Conservation (phyloP, 2,329 filamentous ascomycete species). For the Aspergillus transmontanensis region DNA sequence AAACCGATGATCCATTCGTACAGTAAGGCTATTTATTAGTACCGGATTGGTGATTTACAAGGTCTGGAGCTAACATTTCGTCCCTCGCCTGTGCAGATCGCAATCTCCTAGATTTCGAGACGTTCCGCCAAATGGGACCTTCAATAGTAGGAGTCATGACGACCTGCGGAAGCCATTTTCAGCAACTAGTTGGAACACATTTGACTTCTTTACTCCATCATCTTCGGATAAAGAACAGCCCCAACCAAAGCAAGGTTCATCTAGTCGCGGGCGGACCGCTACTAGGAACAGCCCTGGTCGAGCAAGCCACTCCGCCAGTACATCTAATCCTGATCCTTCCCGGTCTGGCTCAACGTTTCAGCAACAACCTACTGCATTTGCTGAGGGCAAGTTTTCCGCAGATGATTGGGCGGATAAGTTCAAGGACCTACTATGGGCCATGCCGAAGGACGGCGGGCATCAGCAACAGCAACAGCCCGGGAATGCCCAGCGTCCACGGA, state of each 20-base stretch:
- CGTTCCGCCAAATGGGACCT: slow-evolving; percentile 21
- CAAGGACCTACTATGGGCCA: slow-evolving; percentile 35
- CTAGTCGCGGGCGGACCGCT: slow-evolving; percentile 25
- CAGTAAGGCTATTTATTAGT: slow-evolving; percentile 10
- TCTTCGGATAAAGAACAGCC: slow-evolving; percentile 25
- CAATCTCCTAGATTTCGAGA: slow-evolving; percentile 6
- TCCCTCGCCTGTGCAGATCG: slow-evolving; percentile 11
- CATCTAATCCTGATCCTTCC: slow-evolving; percentile 24
- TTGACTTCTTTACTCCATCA: slow-evolving; percentile 40
- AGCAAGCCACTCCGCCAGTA: slow-evolving; percentile 19
- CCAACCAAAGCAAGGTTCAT: slow-evolving; percentile 21
- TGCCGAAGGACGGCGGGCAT: slow-evolving; percentile 31
- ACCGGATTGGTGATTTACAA: not conserved
- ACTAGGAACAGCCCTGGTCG: slow-evolving; percentile 24
- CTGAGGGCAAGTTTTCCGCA: slow-evolving; percentile 39
- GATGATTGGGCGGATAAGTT: slow-evolving; percentile 44
- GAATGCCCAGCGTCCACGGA: slow-evolving; percentile 31
- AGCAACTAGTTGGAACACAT: slow-evolving; percentile 42
- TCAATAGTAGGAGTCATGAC: slow-evolving; percentile 38
- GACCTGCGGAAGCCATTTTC: slow-evolving; percentile 44
- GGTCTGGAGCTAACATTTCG: slow-evolving; percentile 13
- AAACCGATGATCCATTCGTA: slow-evolving; percentile 8
- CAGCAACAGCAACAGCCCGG: slow-evolving; percentile 23
- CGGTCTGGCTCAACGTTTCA: slow-evolving; percentile 21
- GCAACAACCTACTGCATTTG: slow-evolving; percentile 34